Evolutionary conservation across 2,329 filamentous ascomycete species (phyloP).

Genomic region (Chalaropsis ovoidea): DNA sequence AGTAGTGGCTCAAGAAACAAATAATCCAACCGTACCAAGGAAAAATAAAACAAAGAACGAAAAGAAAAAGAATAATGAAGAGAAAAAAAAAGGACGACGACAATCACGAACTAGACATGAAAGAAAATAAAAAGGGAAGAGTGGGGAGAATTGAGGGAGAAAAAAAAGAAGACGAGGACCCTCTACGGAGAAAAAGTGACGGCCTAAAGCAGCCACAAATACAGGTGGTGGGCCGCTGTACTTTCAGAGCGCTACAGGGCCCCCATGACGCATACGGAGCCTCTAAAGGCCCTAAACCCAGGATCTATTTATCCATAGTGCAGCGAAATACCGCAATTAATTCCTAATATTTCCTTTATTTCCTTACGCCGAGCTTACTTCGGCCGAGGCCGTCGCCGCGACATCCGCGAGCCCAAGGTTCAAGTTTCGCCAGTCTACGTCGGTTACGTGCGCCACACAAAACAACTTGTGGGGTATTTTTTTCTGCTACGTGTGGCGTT

Average conservation of each 20-base stretch:
- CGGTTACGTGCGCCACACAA: neutral
- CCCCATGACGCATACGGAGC: too few species aligned
- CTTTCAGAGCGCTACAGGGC: neutral
- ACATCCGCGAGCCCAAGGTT: slow-evolving; percentile 4
- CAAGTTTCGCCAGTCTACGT: neutral
- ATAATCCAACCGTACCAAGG: slow-evolving; percentile 11
- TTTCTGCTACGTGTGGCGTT: neutral
- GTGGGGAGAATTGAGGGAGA: slow-evolving; percentile 15
- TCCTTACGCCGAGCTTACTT: slow-evolving; percentile 25
- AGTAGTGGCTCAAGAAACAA: slow-evolving; percentile 24
- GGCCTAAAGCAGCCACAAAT: neutral
- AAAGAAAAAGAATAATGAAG: slow-evolving; percentile 21
- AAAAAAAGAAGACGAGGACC: slow-evolving; percentile 12
- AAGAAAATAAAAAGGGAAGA: slow-evolving; percentile 16
- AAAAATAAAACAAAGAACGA: slow-evolving; percentile 6
- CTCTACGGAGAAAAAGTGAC: neutral
- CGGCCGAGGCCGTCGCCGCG: slow-evolving; percentile 22
- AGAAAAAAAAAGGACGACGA: slow-evolving; percentile 23
- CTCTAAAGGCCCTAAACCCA: neutral
- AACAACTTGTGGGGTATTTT: neutral
- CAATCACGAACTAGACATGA: slow-evolving; percentile 12
- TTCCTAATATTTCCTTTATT: slow-evolving; percentile 16
- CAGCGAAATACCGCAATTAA: slow-evolving; percentile 20
- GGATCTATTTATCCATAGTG: neutral
- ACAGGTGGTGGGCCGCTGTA: neutral